These are phyloP conservation scores for Candida stauntonica DNA, from an alignment of 805 yeast genomes.

Conservation along the genomic window DNA sequence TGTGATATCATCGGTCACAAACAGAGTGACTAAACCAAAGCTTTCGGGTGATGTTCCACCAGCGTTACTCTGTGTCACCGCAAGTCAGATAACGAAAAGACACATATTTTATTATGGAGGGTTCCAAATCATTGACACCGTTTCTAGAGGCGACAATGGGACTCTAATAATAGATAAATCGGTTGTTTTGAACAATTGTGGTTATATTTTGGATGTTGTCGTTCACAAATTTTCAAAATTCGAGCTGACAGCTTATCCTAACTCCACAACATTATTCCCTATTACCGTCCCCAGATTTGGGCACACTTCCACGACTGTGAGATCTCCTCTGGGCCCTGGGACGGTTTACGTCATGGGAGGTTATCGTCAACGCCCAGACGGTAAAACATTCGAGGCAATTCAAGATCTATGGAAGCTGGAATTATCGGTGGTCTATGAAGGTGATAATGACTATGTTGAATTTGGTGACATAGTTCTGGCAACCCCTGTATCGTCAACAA, in stretches of 20 bases:
- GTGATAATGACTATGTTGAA: slow-evolving; percentile 32
- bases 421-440: slow-evolving; percentile 32
- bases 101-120: slow-evolving; percentile 72
- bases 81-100: slow-evolving; percentile 47
- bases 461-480: slow-evolving; percentile 35
- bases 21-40: slow-evolving; percentile 31
- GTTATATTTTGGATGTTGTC: slow-evolving; percentile 53
- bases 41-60: slow-evolving; percentile 45
- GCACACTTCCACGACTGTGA: slow-evolving; percentile 32
- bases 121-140: slow-evolving; percentile 36
- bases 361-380: slow-evolving; percentile 31
- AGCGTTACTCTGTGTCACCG: slow-evolving; percentile 44
- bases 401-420: slow-evolving; percentile 41
- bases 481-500: slow-evolving; percentile 25
- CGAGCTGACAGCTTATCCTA: slow-evolving; percentile 32
- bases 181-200: slow-evolving; percentile 46
- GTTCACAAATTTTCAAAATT: slow-evolving; percentile 47
- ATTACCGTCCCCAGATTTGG: slow-evolving; percentile 37
- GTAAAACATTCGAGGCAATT: slow-evolving; percentile 30
- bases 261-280: slow-evolving; percentile 28
- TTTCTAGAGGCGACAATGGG: slow-evolving; percentile 29
- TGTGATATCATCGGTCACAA: slow-evolving; percentile 37
- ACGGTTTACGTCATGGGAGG: slow-evolving; percentile 46
- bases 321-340: slow-evolving; percentile 26
- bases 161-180: slow-evolving; percentile 34